These are phyloP conservation scores for Vigna trinervia DNA, from an alignment of 306 rosid species.

Conservation along the genomic window DNA sequence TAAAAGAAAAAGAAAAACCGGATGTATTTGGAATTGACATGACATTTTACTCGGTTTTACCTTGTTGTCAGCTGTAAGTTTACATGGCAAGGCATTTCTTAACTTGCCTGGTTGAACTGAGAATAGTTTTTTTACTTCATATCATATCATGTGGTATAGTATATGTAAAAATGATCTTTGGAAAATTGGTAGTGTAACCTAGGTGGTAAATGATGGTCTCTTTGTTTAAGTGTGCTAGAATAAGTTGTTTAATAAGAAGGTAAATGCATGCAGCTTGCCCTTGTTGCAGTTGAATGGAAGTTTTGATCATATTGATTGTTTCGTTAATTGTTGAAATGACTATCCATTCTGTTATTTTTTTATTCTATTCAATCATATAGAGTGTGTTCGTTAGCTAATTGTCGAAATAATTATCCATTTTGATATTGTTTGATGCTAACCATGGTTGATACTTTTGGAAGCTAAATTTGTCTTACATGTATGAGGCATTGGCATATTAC, in stretches of 20 bases:
- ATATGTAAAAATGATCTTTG: neutral
- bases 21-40: neutral
- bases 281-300: neutral
- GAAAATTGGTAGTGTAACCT: constrained; percentile 6
- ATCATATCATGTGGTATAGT: neutral
- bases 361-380: neutral
- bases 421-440: neutral
- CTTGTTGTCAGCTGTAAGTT: neutral
- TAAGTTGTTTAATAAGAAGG: neutral
- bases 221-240: neutral
- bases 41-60: neutral
- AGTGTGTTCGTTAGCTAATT: neutral
- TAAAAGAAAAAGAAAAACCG: neutral
- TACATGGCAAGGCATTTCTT: neutral
- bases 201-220: neutral
- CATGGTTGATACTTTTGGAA: neutral
- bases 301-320: neutral
- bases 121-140: neutral
- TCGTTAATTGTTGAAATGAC: neutral
- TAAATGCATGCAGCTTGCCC: neutral
- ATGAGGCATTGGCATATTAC: neutral
- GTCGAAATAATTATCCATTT: neutral
- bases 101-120: neutral
- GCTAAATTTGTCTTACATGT: neutral
- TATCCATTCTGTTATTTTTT: neutral